Evolutionary conservation across 306 rosid species (phyloP).

Genomic region (Vigna hirtella): DNA sequence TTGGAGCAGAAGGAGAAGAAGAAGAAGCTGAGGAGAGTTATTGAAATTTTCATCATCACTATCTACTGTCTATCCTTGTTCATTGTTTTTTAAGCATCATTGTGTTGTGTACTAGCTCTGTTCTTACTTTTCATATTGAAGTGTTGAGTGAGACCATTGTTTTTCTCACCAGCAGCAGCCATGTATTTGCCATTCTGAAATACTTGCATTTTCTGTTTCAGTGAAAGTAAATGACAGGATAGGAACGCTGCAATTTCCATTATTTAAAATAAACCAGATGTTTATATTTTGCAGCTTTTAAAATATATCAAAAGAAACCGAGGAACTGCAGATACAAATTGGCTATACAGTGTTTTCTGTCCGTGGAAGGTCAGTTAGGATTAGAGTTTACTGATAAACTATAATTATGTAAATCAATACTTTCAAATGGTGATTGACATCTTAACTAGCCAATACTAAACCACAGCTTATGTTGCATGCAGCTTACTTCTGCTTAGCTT

Average conservation of each 20-base stretch:
- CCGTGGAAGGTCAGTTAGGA: not conserved
- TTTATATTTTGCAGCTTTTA: constrained; percentile 7
- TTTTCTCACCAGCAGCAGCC: not conserved
- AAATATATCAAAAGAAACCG: not conserved
- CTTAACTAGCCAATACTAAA: not conserved
- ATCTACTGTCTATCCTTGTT: constrained; percentile 22
- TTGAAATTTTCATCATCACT: constrained; percentile 33
- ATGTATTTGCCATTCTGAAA: constrained; percentile 1
- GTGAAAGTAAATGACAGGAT: not conserved
- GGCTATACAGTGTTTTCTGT: not conserved
- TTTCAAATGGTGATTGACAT: not conserved
- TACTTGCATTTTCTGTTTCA: not conserved
- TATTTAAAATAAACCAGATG: not conserved
- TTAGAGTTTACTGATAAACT: constrained; percentile 29
- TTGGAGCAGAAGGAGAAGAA: constrained; percentile 66
- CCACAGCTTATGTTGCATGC: not conserved
- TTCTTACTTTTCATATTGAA: constrained; percentile 32
- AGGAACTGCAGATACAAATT: constrained; percentile 1
- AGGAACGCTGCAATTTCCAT: not conserved
- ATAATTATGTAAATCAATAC: not conserved
- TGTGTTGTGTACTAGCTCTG: constrained; percentile 35
- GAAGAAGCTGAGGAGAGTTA: constrained; percentile 53
- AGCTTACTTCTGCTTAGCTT: not conserved
- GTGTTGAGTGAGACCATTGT: constrained; percentile 8
- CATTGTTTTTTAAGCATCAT: constrained; percentile 15